These are phyloP conservation scores for Diaporthe ilicicola DNA, from an alignment of 2,329 filamentous ascomycete species.

Conservation along the genomic window DNA sequence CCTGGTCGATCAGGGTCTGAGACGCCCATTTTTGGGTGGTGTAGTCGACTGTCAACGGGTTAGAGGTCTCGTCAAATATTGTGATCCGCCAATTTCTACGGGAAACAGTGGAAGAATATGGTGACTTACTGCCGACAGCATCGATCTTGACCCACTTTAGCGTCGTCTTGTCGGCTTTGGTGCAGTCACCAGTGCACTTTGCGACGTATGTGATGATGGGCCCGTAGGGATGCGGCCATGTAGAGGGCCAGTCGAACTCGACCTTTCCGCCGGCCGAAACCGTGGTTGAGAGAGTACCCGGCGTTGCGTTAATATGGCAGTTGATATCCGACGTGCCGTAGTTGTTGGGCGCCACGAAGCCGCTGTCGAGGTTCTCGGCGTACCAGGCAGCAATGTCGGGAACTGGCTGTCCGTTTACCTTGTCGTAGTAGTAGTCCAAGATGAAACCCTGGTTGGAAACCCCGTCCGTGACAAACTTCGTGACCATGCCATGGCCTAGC, in stretches of 20 bases:
- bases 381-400: slow-evolving; percentile 40
- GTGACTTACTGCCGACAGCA: slow-evolving; percentile 38
- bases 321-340: slow-evolving; percentile 32
- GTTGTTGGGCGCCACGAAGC: slow-evolving; percentile 24
- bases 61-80: background rate
- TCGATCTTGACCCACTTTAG: slow-evolving; percentile 49
- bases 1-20: slow-evolving; percentile 54
- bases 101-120: no score
- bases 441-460: slow-evolving; percentile 41
- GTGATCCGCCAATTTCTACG: no score
- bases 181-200: slow-evolving; percentile 34
- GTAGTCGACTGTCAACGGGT: background rate
- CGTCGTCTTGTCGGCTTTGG: slow-evolving; percentile 43
- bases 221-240: slow-evolving; percentile 43
- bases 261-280: slow-evolving; percentile 35
- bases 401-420: slow-evolving; percentile 38
- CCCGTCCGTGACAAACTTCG: slow-evolving; percentile 57
- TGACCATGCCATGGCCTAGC: slow-evolving; percentile 55
- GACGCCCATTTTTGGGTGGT: slow-evolving; percentile 44
- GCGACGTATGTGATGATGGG: slow-evolving; percentile 44
- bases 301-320: slow-evolving; percentile 30
- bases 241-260: slow-evolving; percentile 37
- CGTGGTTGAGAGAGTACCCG: slow-evolving; percentile 25
- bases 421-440: slow-evolving; percentile 44
- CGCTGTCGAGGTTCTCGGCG: slow-evolving; percentile 41